phyloP scores from a whole-genome alignment of 2,329 filamentous ascomycete genomes.

The Penicillium fuscoglaucum region DNA sequence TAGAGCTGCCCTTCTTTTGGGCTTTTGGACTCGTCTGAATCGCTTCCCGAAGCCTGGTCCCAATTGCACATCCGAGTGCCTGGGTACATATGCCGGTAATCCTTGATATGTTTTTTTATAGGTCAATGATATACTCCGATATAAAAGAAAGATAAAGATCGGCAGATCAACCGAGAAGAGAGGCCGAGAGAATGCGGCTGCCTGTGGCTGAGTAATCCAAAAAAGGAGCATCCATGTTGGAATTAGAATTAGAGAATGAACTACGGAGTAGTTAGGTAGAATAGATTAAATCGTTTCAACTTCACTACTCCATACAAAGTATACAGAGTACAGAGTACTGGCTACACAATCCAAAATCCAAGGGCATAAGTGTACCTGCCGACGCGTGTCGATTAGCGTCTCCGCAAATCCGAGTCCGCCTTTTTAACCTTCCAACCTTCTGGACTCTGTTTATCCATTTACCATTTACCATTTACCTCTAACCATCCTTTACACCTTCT shows the following conservation, averaged over 20 bases:
- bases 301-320: too few relatives aligned
- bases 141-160: background rate
- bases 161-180: background rate
- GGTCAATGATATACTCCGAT: background rate
- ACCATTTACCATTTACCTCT: background rate
- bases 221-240: background rate
- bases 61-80: background rate
- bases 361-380: background rate
- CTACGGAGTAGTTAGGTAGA: too few relatives aligned
- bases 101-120: background rate
- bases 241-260: background rate
- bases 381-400: conserved; percentile 11
- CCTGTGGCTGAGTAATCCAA: conserved; percentile 27
- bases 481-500: background rate
- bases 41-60: background rate
- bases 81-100: background rate
- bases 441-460: background rate
- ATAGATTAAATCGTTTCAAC: background rate
- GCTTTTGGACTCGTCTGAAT: conserved; percentile 2
- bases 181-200: conserved; percentile 18
- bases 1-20: background rate
- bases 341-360: background rate
- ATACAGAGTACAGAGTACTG: background rate
- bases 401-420: conserved; percentile 9
- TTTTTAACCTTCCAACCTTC: background rate